Evolutionary conservation across 345 rosid species (phyloP), one percentile per base, ranked within the genome.

Genomic region (Sisymbrium irio): DNA sequence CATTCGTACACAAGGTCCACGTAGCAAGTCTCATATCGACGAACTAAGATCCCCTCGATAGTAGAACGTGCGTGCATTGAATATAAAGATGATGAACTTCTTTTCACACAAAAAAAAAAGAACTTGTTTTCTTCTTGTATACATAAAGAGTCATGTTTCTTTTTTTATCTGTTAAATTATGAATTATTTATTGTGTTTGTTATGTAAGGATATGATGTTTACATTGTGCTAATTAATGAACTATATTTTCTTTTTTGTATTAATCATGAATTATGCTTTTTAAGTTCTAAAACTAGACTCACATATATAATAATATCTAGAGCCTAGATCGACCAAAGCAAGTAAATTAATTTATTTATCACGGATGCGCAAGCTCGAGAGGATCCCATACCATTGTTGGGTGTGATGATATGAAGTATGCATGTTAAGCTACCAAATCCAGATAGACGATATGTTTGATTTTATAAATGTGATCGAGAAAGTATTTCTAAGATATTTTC

Each of bases 11-110:
- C 87, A 69, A 45, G 98, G 98, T 41, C 97, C 93, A 10, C 61
- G 74, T 1, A 95, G 97, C 66, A 94, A 94, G 81, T 86, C 86
- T 41, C 96, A 94, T 55, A 86, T 93, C 10, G 88, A 93, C 0
- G 79, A 93, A 17, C 71, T 85, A 19, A 86, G 55, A 67, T 72
- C 81, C 40, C 77, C 73, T 66, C 73, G 69, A 60, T 72, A 45
- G 60, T 37, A 5, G 64, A 73, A 64, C 51, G 33, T 62, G 53
- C 45, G 5, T 58, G 1, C 12, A 11, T 19, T 15, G 14, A 0
- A 49, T 18, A 11, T 28, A 14, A 53, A 39, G 2, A 65, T 17
- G 11, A 37, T 46, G 20, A 14, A 15, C 57, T 33, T 56, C 22
- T 72, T 19, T 51, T 51, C 28, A n/a, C n/a, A n/a, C n/a, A n/a